phyloP scores from a whole-genome alignment of 352 stramenopile species.

The Globisporangium abappressorium region DNA sequence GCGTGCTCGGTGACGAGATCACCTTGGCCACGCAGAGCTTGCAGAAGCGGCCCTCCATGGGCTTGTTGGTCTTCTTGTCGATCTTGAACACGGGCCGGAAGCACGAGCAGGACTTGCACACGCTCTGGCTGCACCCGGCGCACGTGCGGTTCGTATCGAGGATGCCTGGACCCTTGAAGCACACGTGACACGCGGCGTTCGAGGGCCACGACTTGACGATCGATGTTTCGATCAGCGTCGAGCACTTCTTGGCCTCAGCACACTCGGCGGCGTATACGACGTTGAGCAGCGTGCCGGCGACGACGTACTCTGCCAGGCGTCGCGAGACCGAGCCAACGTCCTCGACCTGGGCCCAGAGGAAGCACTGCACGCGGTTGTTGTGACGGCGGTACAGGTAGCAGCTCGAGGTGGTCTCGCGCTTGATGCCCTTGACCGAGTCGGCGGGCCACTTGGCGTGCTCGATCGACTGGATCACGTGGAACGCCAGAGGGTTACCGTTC shows the following conservation, averaged over 20 bases:
- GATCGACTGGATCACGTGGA: constrained; percentile 58
- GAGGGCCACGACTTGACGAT: constrained; percentile 20
- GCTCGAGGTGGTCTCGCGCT: constrained; percentile 41
- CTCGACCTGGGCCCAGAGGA: constrained; percentile 26
- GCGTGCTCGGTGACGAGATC: constrained; percentile 2
- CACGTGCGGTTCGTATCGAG: constrained; percentile 24
- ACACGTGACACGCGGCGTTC: constrained; percentile 35
- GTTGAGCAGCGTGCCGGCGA: constrained; percentile 22
- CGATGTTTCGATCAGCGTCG: constrained; percentile 9
- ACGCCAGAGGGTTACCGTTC: constrained; percentile 43
- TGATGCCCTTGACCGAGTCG: constrained; percentile 43
- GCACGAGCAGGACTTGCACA: constrained; percentile 34
- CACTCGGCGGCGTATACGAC: constrained; percentile 18
- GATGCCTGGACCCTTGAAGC: constrained; percentile 20
- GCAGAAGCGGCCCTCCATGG: constrained; percentile 15
- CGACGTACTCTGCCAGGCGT: constrained; percentile 16
- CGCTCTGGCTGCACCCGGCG: constrained; percentile 33
- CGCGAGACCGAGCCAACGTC: constrained; percentile 19
- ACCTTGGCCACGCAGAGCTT: constrained; percentile 15
- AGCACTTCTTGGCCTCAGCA: constrained; percentile 15
- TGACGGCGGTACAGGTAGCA: constrained; percentile 43
- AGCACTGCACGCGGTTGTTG: constrained; percentile 36
- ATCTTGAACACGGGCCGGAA: constrained; percentile 17
- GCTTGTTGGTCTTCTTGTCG: constrained; percentile 12
- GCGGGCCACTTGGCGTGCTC: constrained; percentile 48